Evolutionary conservation across 2,329 filamentous ascomycete genomes (phyloP).

Genomic region (Phialophora expanda): DNA sequence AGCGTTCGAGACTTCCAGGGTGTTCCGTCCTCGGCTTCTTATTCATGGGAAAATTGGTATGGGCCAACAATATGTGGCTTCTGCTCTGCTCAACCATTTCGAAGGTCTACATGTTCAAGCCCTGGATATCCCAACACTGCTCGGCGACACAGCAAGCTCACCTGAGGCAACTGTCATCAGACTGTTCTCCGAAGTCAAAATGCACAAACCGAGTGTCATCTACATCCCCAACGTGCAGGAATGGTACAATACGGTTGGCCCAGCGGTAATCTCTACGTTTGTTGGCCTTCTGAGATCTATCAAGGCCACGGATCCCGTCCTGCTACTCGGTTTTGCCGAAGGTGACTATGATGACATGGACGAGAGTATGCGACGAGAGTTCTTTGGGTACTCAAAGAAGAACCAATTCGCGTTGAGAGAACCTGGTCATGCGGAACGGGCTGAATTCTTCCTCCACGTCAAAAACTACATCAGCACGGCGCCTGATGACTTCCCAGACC

Average conservation of each 20-base stretch:
- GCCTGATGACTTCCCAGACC: slow-evolving; percentile 85
- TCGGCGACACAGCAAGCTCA: slow-evolving; percentile 79
- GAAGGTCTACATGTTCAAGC: slow-evolving; percentile 94
- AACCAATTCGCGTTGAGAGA: slow-evolving; percentile 74
- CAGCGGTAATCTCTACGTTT: slow-evolving; percentile 75
- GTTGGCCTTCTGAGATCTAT: slow-evolving; percentile 79
- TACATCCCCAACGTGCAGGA: slow-evolving; percentile 89
- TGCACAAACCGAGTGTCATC: slow-evolving; percentile 94
- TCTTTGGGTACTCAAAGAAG: slow-evolving; percentile 84
- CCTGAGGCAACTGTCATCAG: slow-evolving; percentile 88
- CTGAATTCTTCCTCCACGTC: slow-evolving; percentile 78
- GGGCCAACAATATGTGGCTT: slow-evolving; percentile 89
- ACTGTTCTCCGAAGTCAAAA: slow-evolving; percentile 87
- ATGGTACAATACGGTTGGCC: slow-evolving; percentile 77
- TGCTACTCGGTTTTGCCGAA: slow-evolving; percentile 86
- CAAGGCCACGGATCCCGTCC: slow-evolving; percentile 85
- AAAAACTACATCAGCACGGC: slow-evolving; percentile 77
- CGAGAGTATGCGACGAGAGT: slow-evolving; percentile 69
- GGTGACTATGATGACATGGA: slow-evolving; percentile 70
- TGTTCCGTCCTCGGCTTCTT: slow-evolving; percentile 86
- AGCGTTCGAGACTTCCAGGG: slow-evolving; percentile 83
- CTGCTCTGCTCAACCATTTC: slow-evolving; percentile 84
- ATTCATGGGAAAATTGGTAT: slow-evolving; percentile 84
- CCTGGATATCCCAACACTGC: slow-evolving; percentile 85
- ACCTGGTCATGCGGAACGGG: slow-evolving; percentile 68